Base-by-base conservation (phyloP, 768 basidiomycete genomes). In the Pholiota conissans region DNA sequence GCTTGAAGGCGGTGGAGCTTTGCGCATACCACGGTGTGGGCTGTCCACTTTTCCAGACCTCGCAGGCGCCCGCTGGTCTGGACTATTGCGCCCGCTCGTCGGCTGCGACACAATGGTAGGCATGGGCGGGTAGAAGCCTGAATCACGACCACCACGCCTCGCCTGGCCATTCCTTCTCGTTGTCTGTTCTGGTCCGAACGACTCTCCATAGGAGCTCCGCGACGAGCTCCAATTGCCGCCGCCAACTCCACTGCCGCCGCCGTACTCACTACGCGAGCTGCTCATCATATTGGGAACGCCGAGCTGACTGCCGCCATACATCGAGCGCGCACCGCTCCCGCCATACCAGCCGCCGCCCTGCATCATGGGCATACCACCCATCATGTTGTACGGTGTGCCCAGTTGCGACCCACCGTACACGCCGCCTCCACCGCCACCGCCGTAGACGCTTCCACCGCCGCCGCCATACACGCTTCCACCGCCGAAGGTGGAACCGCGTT, bases 151-250 rank as follows among this genome's bases (percentile, higher is more conserved):
- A 6, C 32, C 32, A 10, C 62, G 61, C 16, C 59, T 49, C 5
- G 61, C 34, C 55, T 62, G 52, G 28, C 37, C 58, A 20, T 42
- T 50, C 14, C 46, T 63, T 30, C 64, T 60, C n/a, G 50, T 54
- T 16, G 51, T 35, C 37, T 56, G 57, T 24, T 65, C 62, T 8
- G 81, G 76, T 7, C 83, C 81, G 65, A 86, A 84, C 7, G 79
- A 69, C 58, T 88, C 88, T 11, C 89, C 91, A 63, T 91, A 91
- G 47, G 82, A 84, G 63, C 87, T 91, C 62, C 80, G 79, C 40
- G 87, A 81, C 20, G 80, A 78, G 59, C 66, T 77, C 80, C 81
- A 82, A 73, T 82, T 84, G 9, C 72, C 71, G 16, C 71, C 75
- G 14, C 71, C 73, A 5, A 74, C 68, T 0, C 70, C 73, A 20